Evolutionary conservation across 768 basidiomycete species (phyloP), one percentile per base, ranked within the genome.

Genomic region (Suillus ampliporus): DNA sequence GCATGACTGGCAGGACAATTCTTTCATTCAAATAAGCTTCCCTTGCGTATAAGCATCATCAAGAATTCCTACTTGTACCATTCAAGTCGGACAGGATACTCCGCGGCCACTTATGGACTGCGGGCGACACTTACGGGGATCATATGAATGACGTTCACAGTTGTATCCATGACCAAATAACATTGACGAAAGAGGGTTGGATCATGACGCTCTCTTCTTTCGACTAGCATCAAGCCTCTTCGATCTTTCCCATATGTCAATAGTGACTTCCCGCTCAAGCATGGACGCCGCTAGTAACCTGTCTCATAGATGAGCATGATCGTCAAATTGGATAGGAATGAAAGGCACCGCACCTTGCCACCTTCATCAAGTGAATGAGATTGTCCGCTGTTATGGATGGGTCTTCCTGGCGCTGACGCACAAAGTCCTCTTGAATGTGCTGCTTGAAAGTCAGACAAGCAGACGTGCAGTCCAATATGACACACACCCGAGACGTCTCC

Each of bases 361-460:
- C 71, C 47, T 83, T 83, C 85, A 94, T 90, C 57, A 85, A 77
- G 57, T 83, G 83, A 61, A 90, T 82, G 57, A 94, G 78, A 63
- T 91, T 86, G 23, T 92, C 86, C 1, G 86, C 76, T 26, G 84
- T 81, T 21, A 78, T 71, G 14, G 72, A 73, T 15, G 68, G 71
- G 59, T 79, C 70, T 48, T 73, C 70, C 70, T 79, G 79, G 54
- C 83, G 74, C 57, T 77, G 75, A 61, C 67, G 71, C 31, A 84
- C 89, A 69, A 94, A 94, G 61, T 92, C 90, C 6, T 88, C 82
- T 79, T 92, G 89, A 40, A 94, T 89, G 66, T 88, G 79, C 92
- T 94, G 57, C 17, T 38, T 26, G 46, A 61, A 38, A 31, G 7
- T 56, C 17, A 56, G 23, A 21, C 38, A 40, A 41, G 41, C 19